A percentile compares a stretch with the other conserved stretches of the same genome.
phyloP scores from a whole-genome alignment of 345 rosid genomes.

The Citrus maxima region DNA sequence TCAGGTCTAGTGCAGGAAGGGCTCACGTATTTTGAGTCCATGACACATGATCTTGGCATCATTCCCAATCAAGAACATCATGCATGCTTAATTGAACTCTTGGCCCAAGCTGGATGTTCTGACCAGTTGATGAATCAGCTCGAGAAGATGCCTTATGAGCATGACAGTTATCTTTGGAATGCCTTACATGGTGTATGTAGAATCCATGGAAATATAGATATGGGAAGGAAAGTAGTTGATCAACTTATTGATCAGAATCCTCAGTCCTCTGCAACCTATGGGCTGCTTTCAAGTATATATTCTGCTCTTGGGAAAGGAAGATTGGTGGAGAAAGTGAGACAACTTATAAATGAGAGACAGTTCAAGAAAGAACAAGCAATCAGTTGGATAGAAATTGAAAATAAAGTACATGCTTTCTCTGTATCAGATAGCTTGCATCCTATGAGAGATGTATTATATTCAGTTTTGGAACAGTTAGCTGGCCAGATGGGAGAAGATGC shows the following conservation, averaged over 20 bases:
- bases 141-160: constrained; percentile 45
- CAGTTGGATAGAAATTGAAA: constrained; percentile 62
- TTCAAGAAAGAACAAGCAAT: constrained; percentile 49
- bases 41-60: constrained; percentile 40
- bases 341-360: constrained; percentile 42
- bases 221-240: constrained; percentile 59
- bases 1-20: constrained; percentile 65
- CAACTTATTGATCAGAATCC: constrained; percentile 49
- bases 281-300: constrained; percentile 50
- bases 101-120: constrained; percentile 61
- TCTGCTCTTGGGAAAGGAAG: constrained; percentile 58
- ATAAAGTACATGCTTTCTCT: constrained; percentile 46
- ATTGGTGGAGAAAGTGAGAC: constrained; percentile 52
- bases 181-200: constrained; percentile 54
- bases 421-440: constrained; percentile 49
- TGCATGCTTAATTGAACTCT: constrained; percentile 72
- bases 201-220: constrained; percentile 48
- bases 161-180: constrained; percentile 44
- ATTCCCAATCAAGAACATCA: constrained; percentile 68
- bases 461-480: constrained; percentile 39
- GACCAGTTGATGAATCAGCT: constrained; percentile 47
- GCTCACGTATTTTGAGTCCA: constrained; percentile 46
- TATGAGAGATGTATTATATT: constrained; percentile 41
- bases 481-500: constrained; percentile 42
- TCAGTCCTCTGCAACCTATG: constrained; percentile 51